Evolutionary conservation across 2,329 filamentous ascomycete species (phyloP).

Genomic region (Penicillium glabrum): DNA sequence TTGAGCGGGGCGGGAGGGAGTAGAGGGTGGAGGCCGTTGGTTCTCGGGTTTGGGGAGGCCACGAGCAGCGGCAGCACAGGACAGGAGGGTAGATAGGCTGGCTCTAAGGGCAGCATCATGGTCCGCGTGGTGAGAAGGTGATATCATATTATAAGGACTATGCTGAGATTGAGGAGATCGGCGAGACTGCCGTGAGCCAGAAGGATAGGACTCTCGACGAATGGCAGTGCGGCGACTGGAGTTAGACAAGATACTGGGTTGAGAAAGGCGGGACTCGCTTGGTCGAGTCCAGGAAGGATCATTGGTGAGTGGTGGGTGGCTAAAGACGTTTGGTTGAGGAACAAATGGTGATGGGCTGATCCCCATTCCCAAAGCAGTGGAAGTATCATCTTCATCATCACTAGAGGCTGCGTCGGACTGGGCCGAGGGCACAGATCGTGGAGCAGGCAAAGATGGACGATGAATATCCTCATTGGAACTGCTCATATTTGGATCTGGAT

Average conservation of each 20-base stretch:
- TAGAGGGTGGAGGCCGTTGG: conserved; percentile 25
- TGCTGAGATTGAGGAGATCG: conserved; percentile 46
- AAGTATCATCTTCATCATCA: conserved; percentile 71
- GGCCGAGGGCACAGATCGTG: conserved; percentile 24
- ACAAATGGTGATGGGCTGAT: conserved; percentile 63
- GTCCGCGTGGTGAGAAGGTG: conserved; percentile 75
- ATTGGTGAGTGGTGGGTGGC: conserved; percentile 68
- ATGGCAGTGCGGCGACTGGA: conserved; percentile 33
- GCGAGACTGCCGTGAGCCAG: conserved; percentile 34
- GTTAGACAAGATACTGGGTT: conserved; percentile 46
- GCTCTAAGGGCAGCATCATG: conserved; percentile 91
- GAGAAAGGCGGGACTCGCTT: conserved; percentile 51
- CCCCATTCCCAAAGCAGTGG: conserved; percentile 72
- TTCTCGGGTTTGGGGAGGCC: conserved; percentile 65
- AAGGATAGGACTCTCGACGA: conserved; percentile 40
- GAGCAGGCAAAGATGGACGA: conserved; percentile 22
- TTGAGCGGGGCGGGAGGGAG: conserved; percentile 36
- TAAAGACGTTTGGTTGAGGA: conserved; percentile 89
- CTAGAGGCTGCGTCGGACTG: conserved; percentile 37
- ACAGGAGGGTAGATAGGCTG: conserved; percentile 90
- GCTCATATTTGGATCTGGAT: conserved; percentile 71
- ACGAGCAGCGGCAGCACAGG: conserved; percentile 88
- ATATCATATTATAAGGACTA: conserved; percentile 66
- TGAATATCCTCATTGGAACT: conserved; percentile 62
- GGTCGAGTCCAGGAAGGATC: conserved; percentile 37